phyloP scores from a whole-genome alignment of 2,329 filamentous ascomycete species.

The Colletotrichum orchidophilum region DNA sequence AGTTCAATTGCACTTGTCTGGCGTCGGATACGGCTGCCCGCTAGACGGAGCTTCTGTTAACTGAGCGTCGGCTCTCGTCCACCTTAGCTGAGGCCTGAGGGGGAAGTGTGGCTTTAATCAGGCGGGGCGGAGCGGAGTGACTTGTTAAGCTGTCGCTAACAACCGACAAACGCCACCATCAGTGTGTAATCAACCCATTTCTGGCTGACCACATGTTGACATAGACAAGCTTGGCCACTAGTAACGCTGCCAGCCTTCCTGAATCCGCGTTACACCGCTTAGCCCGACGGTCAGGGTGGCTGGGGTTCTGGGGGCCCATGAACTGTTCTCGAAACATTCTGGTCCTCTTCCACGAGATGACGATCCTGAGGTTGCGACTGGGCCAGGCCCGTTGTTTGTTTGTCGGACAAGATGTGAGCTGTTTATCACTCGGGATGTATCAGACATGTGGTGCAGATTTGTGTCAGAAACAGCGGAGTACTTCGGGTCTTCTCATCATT shows the following conservation, averaged over 20 bases:
- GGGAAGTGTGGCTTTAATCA: neutral
- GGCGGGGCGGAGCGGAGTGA: neutral
- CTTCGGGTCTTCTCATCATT: neutral
- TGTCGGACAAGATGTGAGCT: neutral
- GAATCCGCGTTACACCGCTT: neutral
- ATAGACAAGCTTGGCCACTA: neutral
- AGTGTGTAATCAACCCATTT: no score
- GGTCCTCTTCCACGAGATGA: constrained; percentile 22
- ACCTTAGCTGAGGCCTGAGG: neutral
- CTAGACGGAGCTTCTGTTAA: neutral
- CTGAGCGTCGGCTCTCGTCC: neutral
- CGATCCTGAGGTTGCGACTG: constrained; percentile 20
- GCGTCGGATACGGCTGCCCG: no score
- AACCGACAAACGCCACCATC: neutral
- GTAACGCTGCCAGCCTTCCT: neutral
- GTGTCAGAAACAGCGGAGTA: neutral
- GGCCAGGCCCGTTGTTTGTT: constrained; percentile 17
- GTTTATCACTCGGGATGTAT: neutral
- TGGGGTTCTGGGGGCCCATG: neutral
- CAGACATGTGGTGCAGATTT: neutral
- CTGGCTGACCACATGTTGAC: neutral
- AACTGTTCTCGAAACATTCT: constrained; percentile 30
- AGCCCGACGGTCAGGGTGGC: neutral
- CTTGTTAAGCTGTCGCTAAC: neutral
- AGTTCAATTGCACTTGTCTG: no score